These are phyloP conservation scores for Calonectria naviculata DNA, from an alignment of 2,329 filamentous ascomycete species.

Conservation along the genomic window DNA sequence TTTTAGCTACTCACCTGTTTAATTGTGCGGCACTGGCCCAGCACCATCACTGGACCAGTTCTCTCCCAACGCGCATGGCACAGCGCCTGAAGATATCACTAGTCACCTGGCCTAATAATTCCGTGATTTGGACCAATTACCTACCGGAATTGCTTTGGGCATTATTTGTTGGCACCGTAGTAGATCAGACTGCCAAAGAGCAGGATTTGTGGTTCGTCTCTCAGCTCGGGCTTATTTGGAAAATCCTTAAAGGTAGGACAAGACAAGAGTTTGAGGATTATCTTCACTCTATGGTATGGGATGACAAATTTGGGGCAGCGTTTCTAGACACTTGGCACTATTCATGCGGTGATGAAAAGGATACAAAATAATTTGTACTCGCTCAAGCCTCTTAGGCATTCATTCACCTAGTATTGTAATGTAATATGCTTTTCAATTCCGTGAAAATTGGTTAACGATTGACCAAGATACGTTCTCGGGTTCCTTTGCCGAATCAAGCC, in stretches of 20 bases:
- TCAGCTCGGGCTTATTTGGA: not conserved
- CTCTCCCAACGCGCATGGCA: not conserved
- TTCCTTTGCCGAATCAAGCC: too few species aligned
- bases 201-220: slow-evolving; percentile 1
- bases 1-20: slow-evolving; percentile 4
- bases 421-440: too few species aligned
- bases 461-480: too few species aligned
- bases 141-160: slow-evolving; percentile 6
- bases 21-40: not conserved
- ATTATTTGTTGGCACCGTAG: not conserved
- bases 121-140: not conserved
- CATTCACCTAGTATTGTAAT: too few species aligned
- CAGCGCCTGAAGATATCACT: not conserved
- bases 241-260: not conserved
- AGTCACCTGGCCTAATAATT: not conserved
- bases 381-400: too few species aligned
- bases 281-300: not conserved
- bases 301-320: not conserved
- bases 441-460: too few species aligned
- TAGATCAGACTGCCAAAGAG: not conserved
- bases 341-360: not conserved
- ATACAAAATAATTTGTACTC: not conserved
- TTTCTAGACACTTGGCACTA: not conserved
- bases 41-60: not conserved
- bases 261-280: not conserved